These are phyloP conservation scores for Macrocybe gigantea DNA, from an alignment of 768 basidiomycete genomes.

Conservation along the genomic window DNA sequence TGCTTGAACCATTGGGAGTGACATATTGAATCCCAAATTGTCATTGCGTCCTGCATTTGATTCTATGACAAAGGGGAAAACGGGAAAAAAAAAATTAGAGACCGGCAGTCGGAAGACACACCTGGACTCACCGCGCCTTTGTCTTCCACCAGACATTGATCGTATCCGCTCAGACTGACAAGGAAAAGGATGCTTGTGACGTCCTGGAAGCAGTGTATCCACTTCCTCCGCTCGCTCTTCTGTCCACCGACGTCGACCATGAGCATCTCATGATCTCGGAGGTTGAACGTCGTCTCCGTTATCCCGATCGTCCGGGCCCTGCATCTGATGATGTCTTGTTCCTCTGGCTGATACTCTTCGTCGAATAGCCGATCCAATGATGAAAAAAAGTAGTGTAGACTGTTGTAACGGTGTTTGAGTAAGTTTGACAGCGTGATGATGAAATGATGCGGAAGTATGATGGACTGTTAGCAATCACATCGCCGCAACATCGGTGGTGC, in stretches of 20 bases:
- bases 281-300: slow-evolving; percentile 78
- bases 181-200: slow-evolving; percentile 91
- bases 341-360: slow-evolving; percentile 63
- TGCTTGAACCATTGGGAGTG: slow-evolving; percentile 97
- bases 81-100: not conserved
- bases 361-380: slow-evolving; percentile 77
- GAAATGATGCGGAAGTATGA: too few relatives aligned
- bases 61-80: slow-evolving; percentile 44
- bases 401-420: slow-evolving; percentile 17
- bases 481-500: too few relatives aligned
- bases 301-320: slow-evolving; percentile 89
- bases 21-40: slow-evolving; percentile 98
- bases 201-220: slow-evolving; percentile 95
- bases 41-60: slow-evolving; percentile 98
- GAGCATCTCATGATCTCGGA: slow-evolving; percentile 77
- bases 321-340: slow-evolving; percentile 85
- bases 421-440: too few relatives aligned
- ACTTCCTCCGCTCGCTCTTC: slow-evolving; percentile 88
- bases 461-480: too few relatives aligned
- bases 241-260: slow-evolving; percentile 96
- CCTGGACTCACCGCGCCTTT: slow-evolving; percentile 67
- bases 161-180: slow-evolving; percentile 88
- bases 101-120: not conserved
- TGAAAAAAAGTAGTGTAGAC: slow-evolving; percentile 72
- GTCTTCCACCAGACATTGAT: slow-evolving; percentile 92